Evolutionary conservation across 306 rosid genomes (phyloP), one percentile per base, ranked within the genome.

Genomic region (Morella rubra): DNA sequence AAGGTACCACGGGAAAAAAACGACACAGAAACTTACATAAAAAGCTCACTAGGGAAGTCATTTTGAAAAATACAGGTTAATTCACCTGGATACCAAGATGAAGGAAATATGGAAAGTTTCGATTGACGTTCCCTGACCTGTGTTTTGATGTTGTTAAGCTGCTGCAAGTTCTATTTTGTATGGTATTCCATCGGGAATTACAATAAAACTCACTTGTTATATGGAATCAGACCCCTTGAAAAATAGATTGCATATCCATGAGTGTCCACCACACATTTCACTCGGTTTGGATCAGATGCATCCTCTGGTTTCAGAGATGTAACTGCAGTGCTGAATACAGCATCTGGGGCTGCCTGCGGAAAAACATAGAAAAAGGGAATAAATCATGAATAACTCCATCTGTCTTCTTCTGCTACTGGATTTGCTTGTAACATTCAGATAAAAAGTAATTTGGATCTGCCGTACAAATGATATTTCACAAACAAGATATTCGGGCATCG

Each of bases 281-380:
- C 99, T 61, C 97, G 90, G 79, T 92, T 95, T 46, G 96, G 90
- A 81, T 95, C 97, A 53, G 68, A 78, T 37, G 96, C 96, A 79
- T 95, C 93, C 87, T 89, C 97, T 22, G 91, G 89, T 80, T 89
- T 89, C 81, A 95, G 84, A 69, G 97, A 81, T 4, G 97, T 90
- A 82, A 90, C 97, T 16, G 99, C 97, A 55, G 99, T 95, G 84
- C 99, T 92, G 82, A 92, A 95, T 76, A 95, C 99, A 73, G 99
- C 97, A 87, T 95, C 97, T 44, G 99, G 99, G 70, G 96, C 77
- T 74, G 88, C 90, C 97, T 95, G 90, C 81, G 69, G 51, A 55
- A 55, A 66, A 41, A 77, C 24, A 79, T 72, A 61, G 82, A 68
- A 44, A 62, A 20, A 79, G 58, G 78, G 51, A 67, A 64, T 62